Evolutionary conservation across 805 yeast genomes (phyloP).

Genomic region (Myxozyma lipomycoides): DNA sequence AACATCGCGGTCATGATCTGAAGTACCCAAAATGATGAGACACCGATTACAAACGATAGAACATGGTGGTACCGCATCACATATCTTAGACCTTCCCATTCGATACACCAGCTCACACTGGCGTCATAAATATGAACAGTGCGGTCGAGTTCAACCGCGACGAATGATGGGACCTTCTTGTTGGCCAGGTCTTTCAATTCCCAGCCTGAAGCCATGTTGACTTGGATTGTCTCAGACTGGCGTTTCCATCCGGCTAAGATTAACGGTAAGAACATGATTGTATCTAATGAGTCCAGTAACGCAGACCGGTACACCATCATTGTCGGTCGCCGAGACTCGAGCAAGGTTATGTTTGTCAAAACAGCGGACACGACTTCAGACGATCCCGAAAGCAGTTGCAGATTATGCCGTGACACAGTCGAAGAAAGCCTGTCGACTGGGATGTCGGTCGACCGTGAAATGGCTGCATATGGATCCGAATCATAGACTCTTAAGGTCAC

Average conservation of each 20-base stretch:
- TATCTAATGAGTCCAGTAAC: slow-evolving; percentile 32
- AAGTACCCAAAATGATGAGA: slow-evolving; percentile 32
- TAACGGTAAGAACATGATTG: slow-evolving; percentile 33
- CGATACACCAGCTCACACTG: slow-evolving; percentile 29
- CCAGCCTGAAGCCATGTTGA: slow-evolving; percentile 31
- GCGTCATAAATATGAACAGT: slow-evolving; percentile 31
- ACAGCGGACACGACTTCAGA: slow-evolving; percentile 11
- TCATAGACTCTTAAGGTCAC: slow-evolving; percentile 29
- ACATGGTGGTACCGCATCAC: slow-evolving; percentile 33
- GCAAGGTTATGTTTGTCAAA: slow-evolving; percentile 6
- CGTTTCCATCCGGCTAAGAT: slow-evolving; percentile 30
- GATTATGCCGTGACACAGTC: slow-evolving; percentile 9
- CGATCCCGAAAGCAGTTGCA: slow-evolving; percentile 7
- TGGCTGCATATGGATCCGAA: slow-evolving; percentile 14
- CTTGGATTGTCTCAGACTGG: slow-evolving; percentile 31
- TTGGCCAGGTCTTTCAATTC: slow-evolving; percentile 9
- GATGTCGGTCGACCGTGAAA: slow-evolving; percentile 17
- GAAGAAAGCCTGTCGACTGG: slow-evolving; percentile 14
- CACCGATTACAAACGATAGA: slow-evolving; percentile 30
- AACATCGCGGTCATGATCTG: slow-evolving; percentile 24
- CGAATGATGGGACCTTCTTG: slow-evolving; percentile 7
- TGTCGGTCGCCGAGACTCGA: slow-evolving; percentile 30
- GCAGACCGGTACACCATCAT: slow-evolving; percentile 35
- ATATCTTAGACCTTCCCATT: slow-evolving; percentile 36
- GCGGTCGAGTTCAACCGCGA: slow-evolving; percentile 31